These are phyloP conservation scores for Monosporascus sp. DNA, from an alignment of 2,329 filamentous ascomycete genomes.

Conservation along the genomic window DNA sequence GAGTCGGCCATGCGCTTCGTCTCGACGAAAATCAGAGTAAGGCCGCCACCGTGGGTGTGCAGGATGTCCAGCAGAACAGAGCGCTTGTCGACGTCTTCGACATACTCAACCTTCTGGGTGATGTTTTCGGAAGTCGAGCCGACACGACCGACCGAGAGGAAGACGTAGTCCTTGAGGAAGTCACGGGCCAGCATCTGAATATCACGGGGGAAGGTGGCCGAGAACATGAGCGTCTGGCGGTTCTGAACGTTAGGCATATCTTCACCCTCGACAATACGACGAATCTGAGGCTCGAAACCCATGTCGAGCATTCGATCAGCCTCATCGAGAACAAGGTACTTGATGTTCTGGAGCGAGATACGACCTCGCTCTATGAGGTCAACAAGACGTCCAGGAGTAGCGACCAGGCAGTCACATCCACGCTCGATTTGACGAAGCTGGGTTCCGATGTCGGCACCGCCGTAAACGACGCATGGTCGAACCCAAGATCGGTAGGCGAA, in stretches of 20 bases:
- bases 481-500: constrained; percentile 99
- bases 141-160: constrained; percentile 96
- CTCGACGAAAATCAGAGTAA: constrained; percentile 97
- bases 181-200: constrained; percentile 99
- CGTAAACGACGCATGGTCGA: constrained; percentile 95
- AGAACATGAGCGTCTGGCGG: constrained; percentile 99
- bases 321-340: constrained; percentile 97
- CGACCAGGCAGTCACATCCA: constrained; percentile 93
- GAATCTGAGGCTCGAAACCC: constrained; percentile 99
- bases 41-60: constrained; percentile 82
- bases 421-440: constrained; percentile 97
- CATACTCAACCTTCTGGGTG: constrained; percentile 96
- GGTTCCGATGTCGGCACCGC: constrained; percentile 96
- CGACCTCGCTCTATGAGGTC: constrained; percentile 97
- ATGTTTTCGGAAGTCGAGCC: constrained; percentile 99
- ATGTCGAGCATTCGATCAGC: constrained; percentile 99
- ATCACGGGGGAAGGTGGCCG: constrained; percentile 96
- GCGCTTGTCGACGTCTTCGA: constrained; percentile 95
- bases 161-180: constrained; percentile 98
- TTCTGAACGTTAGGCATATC: constrained; percentile 83
- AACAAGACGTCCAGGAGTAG: constrained; percentile 93
- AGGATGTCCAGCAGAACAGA: constrained; percentile 96
- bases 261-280: constrained; percentile 95
- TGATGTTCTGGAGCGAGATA: constrained; percentile 97
- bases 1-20: constrained; percentile 99